Base-by-base conservation (phyloP, 2,329 filamentous ascomycete species). In the Coniochaeta hoffmannii region DNA sequence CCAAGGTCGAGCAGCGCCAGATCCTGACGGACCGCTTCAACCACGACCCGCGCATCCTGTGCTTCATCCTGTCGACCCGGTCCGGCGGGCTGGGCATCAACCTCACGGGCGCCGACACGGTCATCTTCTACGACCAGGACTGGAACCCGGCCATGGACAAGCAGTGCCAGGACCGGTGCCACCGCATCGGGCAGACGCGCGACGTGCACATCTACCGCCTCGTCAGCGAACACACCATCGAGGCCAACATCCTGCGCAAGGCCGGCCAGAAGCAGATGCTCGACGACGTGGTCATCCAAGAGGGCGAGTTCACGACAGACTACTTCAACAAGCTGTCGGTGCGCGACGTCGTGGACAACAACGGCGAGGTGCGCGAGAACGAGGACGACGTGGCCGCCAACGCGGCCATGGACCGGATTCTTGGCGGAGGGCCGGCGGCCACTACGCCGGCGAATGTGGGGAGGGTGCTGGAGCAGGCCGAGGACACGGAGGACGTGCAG, bases 71-170 rank as follows among this genome's bases (percentile, higher is more conserved):
- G 5, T 97, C 93, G 0, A 96, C 91, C 52, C 85, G 94, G 56
- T 97, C 94, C 0, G 94, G 94, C 62, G 94, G 94, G 55, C 78
- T 99, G 1, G 94, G 94, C 56, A 96, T 99, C 75, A 99, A 99
- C 65, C 78, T 99, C 44, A 97, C 93, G 0, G 94, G 94, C 51
- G 94, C 94, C 5, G 94, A 97, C 69, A 96, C 92, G 0, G 94
- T 99, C 64, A 97, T 99, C 62, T 99, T 99, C 71, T 99, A 97
- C 72, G 94, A 99, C 66, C 86, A 97, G 57, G 94, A 99, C 69
- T 99, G 95, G 95, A 99, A 99, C 65, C 94, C 94, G 0, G 94
- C 95, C 53, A 99, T 99, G 94, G 94, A 99, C 75, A 96, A 96
- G 71, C 94, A 99, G 71, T 99, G 94, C 65, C 95, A 99, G 73